Conservation (phyloP, 2,329 filamentous ascomycete genomes). For the Fusarium devonianum region DNA sequence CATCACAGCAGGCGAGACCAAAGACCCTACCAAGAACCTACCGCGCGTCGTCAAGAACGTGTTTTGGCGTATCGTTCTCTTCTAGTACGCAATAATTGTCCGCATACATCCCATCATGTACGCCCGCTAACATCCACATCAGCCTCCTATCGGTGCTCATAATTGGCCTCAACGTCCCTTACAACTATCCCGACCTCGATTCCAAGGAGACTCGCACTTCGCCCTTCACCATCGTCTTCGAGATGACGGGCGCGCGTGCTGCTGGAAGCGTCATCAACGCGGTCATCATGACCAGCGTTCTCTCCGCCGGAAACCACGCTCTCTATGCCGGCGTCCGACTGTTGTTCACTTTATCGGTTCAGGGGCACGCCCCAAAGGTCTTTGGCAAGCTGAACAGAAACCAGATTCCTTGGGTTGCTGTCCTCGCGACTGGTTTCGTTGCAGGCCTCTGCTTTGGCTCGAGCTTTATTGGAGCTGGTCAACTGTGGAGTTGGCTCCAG, state of each 20-base stretch:
- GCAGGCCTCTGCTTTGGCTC: slow-evolving; percentile 69
- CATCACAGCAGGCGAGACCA: slow-evolving; percentile 71
- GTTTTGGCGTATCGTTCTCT: slow-evolving; percentile 68
- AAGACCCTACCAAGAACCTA: slow-evolving; percentile 65
- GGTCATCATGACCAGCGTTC: slow-evolving; percentile 54
- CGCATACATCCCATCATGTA: too few species aligned
- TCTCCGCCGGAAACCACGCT: slow-evolving; percentile 50
- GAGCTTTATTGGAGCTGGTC: slow-evolving; percentile 69
- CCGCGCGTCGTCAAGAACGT: slow-evolving; percentile 71
- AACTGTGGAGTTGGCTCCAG: slow-evolving; percentile 72
- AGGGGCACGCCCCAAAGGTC: slow-evolving; percentile 61
- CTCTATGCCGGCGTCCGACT: slow-evolving; percentile 47
- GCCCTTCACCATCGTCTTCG: slow-evolving; percentile 65
- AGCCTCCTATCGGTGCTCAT: slow-evolving; percentile 50
- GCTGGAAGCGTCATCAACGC: slow-evolving; percentile 66
- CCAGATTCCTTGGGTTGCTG: slow-evolving; percentile 50
- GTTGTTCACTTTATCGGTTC: slow-evolving; percentile 48
- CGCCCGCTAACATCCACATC: slow-evolving; percentile 5
- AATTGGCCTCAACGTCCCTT: slow-evolving; percentile 66
- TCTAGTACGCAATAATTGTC: slow-evolving; percentile 46
- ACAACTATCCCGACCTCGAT: slow-evolving; percentile 51
- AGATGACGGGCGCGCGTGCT: slow-evolving; percentile 59
- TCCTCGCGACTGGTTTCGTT: slow-evolving; percentile 62
- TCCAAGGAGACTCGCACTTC: slow-evolving; percentile 47
- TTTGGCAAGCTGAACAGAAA: slow-evolving; percentile 53